A percentile compares a stretch with the other conserved stretches of the same genome.
Conservation (phyloP, 345 rosid species). For the Gossypium bickii region DNA sequence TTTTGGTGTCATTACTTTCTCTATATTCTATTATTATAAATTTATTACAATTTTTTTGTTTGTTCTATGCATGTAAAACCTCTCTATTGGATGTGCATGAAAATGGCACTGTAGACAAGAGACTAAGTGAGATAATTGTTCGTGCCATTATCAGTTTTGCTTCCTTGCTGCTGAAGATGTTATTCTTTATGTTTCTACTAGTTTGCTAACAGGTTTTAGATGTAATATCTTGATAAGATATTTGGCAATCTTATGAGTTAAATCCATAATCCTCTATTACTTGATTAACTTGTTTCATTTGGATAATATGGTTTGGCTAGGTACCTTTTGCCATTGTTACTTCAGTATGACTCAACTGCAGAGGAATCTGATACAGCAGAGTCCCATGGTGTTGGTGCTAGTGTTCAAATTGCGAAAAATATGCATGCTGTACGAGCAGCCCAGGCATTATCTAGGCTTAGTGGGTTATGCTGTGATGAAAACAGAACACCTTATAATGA, state of each 20-base stretch:
- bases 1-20: neutral
- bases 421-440: slow-evolving; percentile 84
- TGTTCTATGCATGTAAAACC: neutral
- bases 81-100: neutral
- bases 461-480: slow-evolving; percentile 70
- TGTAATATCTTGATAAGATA: slow-evolving; percentile 3
- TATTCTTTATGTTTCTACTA: neutral
- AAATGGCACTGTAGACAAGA: neutral
- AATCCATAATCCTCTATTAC: neutral
- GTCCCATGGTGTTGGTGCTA: slow-evolving; percentile 92
- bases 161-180: slow-evolving; percentile 1
- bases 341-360: slow-evolving; percentile 97
- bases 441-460: slow-evolving; percentile 85
- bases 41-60: neutral
- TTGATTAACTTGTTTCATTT: neutral
- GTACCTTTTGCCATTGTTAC: slow-evolving; percentile 89
- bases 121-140: neutral
- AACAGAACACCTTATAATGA: slow-evolving; percentile 65
- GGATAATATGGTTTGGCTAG: slow-evolving; percentile 40
- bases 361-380: slow-evolving; percentile 70
- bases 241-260: neutral
- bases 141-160: neutral
- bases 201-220: neutral
- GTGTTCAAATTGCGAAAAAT: slow-evolving; percentile 95
- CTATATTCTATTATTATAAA: neutral